Evolutionary conservation across 345 rosid species (phyloP).

Genomic region (Murraya koenigii): DNA sequence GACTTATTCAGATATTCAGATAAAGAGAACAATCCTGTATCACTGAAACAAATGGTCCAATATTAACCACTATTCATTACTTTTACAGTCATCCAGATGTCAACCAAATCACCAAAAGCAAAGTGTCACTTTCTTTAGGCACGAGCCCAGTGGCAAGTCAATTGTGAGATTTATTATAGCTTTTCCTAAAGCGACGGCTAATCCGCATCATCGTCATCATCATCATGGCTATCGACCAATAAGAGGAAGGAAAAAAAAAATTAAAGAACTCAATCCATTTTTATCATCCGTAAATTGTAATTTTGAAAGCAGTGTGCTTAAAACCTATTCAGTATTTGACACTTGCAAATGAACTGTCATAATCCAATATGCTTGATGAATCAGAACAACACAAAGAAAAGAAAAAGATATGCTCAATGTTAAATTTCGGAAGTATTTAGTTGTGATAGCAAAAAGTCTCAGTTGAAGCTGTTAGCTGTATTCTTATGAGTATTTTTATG

Average conservation of each 20-base stretch:
- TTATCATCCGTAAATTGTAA: neutral
- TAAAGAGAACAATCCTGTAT: neutral
- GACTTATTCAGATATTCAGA: neutral
- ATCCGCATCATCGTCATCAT: neutral
- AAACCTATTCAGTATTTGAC: conserved; percentile 7
- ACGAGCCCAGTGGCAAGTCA: neutral
- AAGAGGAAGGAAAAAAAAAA: neutral
- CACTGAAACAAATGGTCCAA: neutral
- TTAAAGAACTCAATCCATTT: neutral
- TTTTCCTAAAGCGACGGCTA: neutral
- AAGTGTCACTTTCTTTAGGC: neutral
- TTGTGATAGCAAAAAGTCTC: neutral
- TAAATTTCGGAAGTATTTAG: conserved; percentile 10
- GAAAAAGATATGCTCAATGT: neutral
- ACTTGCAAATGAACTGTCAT: conserved; percentile 8
- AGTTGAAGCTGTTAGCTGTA: no score
- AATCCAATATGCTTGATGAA: conserved; percentile 10
- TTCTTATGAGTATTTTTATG: no score
- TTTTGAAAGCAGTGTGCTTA: neutral
- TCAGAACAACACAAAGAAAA: conserved; percentile 4
- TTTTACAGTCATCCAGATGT: neutral
- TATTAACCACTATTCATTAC: neutral
- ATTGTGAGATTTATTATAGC: neutral
- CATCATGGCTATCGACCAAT: neutral
- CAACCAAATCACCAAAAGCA: neutral